phyloP scores from a whole-genome alignment of 768 basidiomycete species.

The Macrolepiota fuliginosa region DNA sequence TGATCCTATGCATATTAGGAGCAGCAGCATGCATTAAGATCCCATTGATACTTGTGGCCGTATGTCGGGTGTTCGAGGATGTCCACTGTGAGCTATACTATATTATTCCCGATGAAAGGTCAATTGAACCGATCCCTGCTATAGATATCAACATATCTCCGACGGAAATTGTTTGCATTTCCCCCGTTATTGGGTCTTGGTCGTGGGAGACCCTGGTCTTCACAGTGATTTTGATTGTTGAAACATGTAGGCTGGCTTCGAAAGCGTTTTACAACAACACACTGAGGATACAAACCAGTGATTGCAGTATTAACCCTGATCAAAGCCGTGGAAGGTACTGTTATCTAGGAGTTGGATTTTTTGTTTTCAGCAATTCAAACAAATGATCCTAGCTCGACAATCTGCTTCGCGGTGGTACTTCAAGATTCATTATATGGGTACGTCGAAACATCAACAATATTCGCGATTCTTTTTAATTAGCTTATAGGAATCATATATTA shows the following conservation, averaged over 20 bases:
- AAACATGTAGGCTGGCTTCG: not conserved
- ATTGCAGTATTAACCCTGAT: not conserved
- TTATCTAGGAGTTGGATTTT: not conserved
- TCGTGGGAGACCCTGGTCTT: not conserved
- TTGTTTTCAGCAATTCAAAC: not conserved
- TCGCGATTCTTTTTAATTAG: not conserved
- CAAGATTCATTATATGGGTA: not conserved
- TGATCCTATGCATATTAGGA: not conserved
- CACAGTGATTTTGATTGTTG: not conserved
- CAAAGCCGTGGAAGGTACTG: not conserved
- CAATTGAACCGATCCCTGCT: too few species aligned
- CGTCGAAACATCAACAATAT: not conserved
- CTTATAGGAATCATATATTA: not conserved
- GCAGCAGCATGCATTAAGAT: not conserved
- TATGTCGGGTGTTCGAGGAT: not conserved
- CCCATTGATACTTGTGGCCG: not conserved
- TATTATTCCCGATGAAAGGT: too few species aligned
- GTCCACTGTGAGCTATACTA: not conserved
- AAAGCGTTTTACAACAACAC: too few species aligned
- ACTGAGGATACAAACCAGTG: not conserved
- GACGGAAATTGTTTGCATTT: not conserved
- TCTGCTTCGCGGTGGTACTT: not conserved
- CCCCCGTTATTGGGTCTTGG: not conserved
- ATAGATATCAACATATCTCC: not conserved
- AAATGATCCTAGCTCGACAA: not conserved